Evolutionary conservation across 2,329 filamentous ascomycete genomes (phyloP), one percentile per base, ranked within the genome.

Genomic region (Apiospora rasikravindrae): DNA sequence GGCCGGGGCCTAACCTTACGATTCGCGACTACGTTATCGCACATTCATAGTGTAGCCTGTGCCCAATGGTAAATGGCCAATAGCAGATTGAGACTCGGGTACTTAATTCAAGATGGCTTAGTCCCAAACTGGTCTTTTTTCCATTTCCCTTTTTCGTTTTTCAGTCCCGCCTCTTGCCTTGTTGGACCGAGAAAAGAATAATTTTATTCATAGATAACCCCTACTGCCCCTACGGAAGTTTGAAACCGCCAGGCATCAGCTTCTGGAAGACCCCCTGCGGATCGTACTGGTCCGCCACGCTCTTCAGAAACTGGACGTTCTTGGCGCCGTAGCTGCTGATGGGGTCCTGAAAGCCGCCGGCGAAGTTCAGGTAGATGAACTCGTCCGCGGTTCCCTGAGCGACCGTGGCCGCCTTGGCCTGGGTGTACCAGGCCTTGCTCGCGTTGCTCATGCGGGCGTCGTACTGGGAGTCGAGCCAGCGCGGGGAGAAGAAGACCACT

Each of bases 401-500:
- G 13, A 40, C 33, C 8, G 57, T 64, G 33, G 57, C 57, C 33
- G 29, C 33, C 33, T 64, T 64, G 19, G 57, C 57, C 10, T 64
- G 57, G 57, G 4, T 37, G 53, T n/a, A 61, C 53, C 53, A 61
- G 2, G 16, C 16, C 53, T 22, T 22, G 29, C 16, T 61, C 8
- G 7, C 53, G 7, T 61, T 61, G 53, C 1, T n/a, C 57, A 64
- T 40, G 33, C 57, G 57, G 57, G 10, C 57, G 57, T 64, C 57
- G 57, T 64, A 64, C 33, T 24, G 57, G 4, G 29, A 2, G 10
- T 64, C 57, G 8, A 40, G 22, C 57, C 57, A 64, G 8, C 33
- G 57, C 29, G 57, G 57, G 33, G 57, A 64, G 19, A 64, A 64
- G 57, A 64, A 64, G 57, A 64, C 33, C 4, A 64, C 57, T 64